phyloP scores from a whole-genome alignment of 352 stramenopile species.

The Pythium biforme region DNA sequence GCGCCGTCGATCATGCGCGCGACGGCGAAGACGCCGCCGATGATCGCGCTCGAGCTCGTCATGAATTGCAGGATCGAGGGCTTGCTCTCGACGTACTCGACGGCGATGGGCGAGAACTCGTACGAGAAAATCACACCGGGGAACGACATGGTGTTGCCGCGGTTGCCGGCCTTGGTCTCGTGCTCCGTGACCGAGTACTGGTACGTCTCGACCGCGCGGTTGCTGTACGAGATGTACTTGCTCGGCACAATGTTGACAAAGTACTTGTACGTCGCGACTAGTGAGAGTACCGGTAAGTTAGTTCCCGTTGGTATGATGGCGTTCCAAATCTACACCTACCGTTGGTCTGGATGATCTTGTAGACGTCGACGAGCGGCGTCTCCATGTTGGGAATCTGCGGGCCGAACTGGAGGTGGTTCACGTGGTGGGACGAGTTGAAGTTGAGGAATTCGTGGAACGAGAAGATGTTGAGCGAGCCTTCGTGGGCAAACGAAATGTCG shows the following conservation, averaged over 20 bases:
- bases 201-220: slow-evolving; percentile 64
- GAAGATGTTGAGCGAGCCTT: slow-evolving; percentile 83
- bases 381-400: slow-evolving; percentile 82
- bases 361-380: slow-evolving; percentile 81
- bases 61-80: slow-evolving; percentile 83
- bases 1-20: slow-evolving; percentile 83
- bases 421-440: slow-evolving; percentile 86
- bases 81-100: slow-evolving; percentile 87
- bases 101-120: slow-evolving; percentile 87
- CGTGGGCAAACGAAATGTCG: slow-evolving; percentile 84
- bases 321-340: slow-evolving; percentile 36
- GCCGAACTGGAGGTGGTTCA: slow-evolving; percentile 79
- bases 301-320: slow-evolving; percentile 1
- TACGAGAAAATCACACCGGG: slow-evolving; percentile 87
- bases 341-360: slow-evolving; percentile 81
- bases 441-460: slow-evolving; percentile 87
- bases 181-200: slow-evolving; percentile 90
- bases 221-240: slow-evolving; percentile 83
- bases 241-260: slow-evolving; percentile 84
- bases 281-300: not conserved
- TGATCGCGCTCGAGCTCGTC: slow-evolving; percentile 85
- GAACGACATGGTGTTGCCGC: slow-evolving; percentile 55
- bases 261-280: slow-evolving; percentile 89
- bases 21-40: slow-evolving; percentile 85
- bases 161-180: slow-evolving; percentile 41